Evolutionary conservation across 805 yeast species (phyloP).

Genomic region (Nakazawaea wyomingensis): DNA sequence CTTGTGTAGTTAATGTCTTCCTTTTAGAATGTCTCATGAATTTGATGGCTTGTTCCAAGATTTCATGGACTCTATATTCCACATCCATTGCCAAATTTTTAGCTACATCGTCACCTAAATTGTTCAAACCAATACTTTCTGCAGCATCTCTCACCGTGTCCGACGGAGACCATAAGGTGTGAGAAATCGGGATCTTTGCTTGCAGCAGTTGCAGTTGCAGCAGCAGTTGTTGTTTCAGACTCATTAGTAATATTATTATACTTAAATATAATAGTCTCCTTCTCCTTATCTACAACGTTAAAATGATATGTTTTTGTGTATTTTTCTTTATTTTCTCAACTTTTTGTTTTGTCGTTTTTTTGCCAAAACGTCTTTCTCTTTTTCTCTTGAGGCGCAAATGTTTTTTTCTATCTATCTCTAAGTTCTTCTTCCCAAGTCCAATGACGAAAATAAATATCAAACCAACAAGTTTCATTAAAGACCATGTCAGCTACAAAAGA

Average conservation of each 20-base stretch:
- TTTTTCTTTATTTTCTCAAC: conserved; percentile 1
- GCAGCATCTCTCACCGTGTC: conserved; percentile 97
- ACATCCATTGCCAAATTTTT: conserved; percentile 97
- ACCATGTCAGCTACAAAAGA: too few species aligned
- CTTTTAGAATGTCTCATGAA: conserved; percentile 94
- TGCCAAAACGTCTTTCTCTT: too few species aligned
- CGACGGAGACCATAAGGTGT: conserved; percentile 94
- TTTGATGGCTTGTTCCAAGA: conserved; percentile 90
- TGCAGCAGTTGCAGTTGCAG: neutral
- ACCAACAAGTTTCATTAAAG: too few species aligned
- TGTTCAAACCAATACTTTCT: conserved; percentile 76
- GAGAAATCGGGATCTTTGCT: conserved; percentile 58
- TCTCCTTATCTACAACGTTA: neutral
- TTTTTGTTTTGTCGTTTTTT: neutral
- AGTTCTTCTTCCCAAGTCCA: too few species aligned
- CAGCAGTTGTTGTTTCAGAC: conserved; percentile 4
- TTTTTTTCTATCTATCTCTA: too few species aligned
- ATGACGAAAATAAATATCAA: too few species aligned
- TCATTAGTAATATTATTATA: neutral
- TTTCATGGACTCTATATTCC: conserved; percentile 95
- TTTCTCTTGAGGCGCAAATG: too few species aligned
- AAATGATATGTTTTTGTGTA: neutral
- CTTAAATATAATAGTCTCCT: neutral
- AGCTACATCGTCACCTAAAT: conserved; percentile 85
- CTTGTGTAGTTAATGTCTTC: conserved; percentile 72